Evolutionary conservation across 1,284 basidiomycete genomes (phyloP), one percentile per base, ranked within the genome.

Genomic region (Trametes hirsuta): DNA sequence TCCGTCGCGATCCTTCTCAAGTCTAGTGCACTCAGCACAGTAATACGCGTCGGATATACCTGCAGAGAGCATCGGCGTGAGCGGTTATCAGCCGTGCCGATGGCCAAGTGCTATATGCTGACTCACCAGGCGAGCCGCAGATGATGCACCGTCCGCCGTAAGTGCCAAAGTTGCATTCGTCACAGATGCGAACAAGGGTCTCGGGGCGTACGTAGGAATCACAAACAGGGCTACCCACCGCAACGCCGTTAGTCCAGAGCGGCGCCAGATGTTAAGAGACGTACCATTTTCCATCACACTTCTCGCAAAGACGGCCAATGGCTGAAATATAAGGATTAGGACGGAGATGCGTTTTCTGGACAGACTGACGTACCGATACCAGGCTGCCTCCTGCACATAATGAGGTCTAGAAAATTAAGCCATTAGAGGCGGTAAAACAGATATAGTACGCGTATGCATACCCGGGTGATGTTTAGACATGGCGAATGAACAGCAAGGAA

Each of bases 181-280:
- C 97, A 76, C 97, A 99, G 70, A 98, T 97, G 69, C 95, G 88
- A 58, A 99, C 97, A 59, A 99, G 83, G 15, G 97, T 98, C 78
- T 97, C 95, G 62, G 97, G 97, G 67, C 97, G 88, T 61, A 99
- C 97, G 78, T 98, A 98, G 59, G 97, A 99, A 79, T 99, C 97
- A 79, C 97, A 99, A 58, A 99, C 94, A 10, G 97, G 97, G 75
- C 97, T 98, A 24, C 24, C 36, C 41, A 11, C 37, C 55, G 30
- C 36, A 4, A 21, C 11, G 12, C 21, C 9, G 62, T 9, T 11
- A 24, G 12, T 30, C 39, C 14, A 46, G 6, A 35, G 48, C 10
- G 2, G 18, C 14, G 18, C 25, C 37, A 51, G 24, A 36, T 24
- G n/a, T 30, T 30, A 37, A 15, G 22, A 18, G 30, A 56, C 88